Percentiles rank a stretch among this genome's conserved stretches.
These are phyloP conservation scores for Penicillium fuscoglaucum DNA, from an alignment of 2,329 filamentous ascomycete genomes.

Conservation along the genomic window DNA sequence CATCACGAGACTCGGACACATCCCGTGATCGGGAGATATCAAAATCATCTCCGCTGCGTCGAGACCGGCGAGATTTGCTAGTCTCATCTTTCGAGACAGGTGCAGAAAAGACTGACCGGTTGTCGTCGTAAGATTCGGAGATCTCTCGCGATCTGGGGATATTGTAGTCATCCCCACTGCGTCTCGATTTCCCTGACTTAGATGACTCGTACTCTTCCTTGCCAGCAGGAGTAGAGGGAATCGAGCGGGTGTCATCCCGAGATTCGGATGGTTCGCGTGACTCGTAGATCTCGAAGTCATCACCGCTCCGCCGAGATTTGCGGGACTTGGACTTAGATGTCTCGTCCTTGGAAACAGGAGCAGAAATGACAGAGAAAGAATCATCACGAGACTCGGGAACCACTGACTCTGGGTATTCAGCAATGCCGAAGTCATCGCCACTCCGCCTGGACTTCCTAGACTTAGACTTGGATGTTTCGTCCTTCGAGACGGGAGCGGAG, in stretches of 20 bases:
- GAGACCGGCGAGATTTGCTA: constrained; percentile 1
- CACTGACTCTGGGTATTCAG: background rate
- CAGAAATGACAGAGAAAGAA: constrained; percentile 4
- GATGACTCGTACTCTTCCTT: background rate
- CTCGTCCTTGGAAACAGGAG: constrained; percentile 5
- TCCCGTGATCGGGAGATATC: background rate
- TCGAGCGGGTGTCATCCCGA: background rate
- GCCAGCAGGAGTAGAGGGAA: background rate
- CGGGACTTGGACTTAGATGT: constrained; percentile 6
- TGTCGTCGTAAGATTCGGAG: background rate
- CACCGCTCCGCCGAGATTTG: constrained; percentile 4
- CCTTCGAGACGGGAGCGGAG: constrained; percentile 3
- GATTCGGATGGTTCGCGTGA: constrained; percentile 1
- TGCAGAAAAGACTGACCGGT: background rate
- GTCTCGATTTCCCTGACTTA: background rate
- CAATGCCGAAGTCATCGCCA: background rate
- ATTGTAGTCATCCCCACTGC: background rate
- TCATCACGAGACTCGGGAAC: background rate
- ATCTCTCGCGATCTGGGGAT: background rate
- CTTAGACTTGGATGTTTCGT: background rate
- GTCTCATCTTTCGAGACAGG: constrained; percentile 2
- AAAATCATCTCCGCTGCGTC: constrained; percentile 5
- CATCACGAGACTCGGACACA: constrained; percentile 9
- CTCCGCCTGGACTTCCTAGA: background rate
- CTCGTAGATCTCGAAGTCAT: constrained; percentile 3